phyloP scores from a whole-genome alignment of 2,329 filamentous ascomycete genomes.

The Nigrograna mackinnonii region DNA sequence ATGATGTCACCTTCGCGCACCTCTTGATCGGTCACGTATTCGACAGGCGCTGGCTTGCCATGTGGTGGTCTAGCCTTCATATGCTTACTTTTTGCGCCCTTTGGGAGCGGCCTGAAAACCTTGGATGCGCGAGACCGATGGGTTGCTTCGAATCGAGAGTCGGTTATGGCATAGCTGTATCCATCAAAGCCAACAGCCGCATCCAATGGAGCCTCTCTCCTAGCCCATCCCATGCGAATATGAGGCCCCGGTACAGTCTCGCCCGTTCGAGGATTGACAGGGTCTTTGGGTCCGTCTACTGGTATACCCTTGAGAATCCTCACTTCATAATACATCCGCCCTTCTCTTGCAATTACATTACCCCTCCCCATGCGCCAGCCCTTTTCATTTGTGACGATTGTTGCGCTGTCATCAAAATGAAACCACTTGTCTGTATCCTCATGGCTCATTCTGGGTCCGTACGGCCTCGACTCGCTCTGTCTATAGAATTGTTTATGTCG shows the following conservation, averaged over 20 bases:
- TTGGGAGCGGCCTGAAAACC: slow-evolving; percentile 60
- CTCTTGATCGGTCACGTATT: slow-evolving; percentile 68
- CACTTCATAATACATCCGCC: slow-evolving; percentile 92
- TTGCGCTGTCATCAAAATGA: slow-evolving; percentile 74
- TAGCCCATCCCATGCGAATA: slow-evolving; percentile 84
- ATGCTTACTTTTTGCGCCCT: slow-evolving; percentile 41
- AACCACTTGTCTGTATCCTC: slow-evolving; percentile 89
- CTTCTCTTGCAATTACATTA: slow-evolving; percentile 88
- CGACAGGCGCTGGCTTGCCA: slow-evolving; percentile 37
- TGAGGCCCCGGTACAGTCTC: slow-evolving; percentile 56
- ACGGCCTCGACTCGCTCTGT: slow-evolving; percentile 83
- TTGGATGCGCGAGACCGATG: slow-evolving; percentile 93
- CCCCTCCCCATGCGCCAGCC: slow-evolving; percentile 90
- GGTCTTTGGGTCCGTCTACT: slow-evolving; percentile 44
- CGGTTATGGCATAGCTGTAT: slow-evolving; percentile 92
- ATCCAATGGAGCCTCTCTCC: slow-evolving; percentile 79
- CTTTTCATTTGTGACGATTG: slow-evolving; percentile 84
- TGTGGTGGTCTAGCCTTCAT: slow-evolving; percentile 42
- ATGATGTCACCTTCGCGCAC: slow-evolving; percentile 91
- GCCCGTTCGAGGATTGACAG: slow-evolving; percentile 34
- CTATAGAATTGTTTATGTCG: slow-evolving; percentile 87
- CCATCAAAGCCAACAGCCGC: slow-evolving; percentile 85
- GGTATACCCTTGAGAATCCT: slow-evolving; percentile 80
- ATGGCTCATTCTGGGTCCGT: slow-evolving; percentile 83
- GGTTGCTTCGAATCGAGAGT: slow-evolving; percentile 87